Evolutionary conservation across 805 yeast species (phyloP).

Genomic region (Teunomyces stri): DNA sequence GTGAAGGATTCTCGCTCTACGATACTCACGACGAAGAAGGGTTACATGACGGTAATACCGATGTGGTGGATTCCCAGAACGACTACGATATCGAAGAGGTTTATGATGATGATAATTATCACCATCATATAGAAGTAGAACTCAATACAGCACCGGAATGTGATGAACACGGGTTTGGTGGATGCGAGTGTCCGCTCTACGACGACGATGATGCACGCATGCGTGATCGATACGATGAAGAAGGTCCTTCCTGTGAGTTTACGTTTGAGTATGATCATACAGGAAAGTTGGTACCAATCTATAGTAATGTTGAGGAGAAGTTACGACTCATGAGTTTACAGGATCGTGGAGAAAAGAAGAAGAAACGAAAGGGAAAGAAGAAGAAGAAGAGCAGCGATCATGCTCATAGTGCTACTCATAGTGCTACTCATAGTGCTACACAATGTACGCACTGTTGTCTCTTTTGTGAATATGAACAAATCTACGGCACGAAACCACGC

Average conservation of each 20-base stretch:
- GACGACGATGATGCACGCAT: conserved; percentile 7
- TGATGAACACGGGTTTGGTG: conserved; percentile 23
- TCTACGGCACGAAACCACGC: conserved; percentile 49
- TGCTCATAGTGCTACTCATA: too few relatives aligned
- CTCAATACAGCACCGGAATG: conserved; percentile 35
- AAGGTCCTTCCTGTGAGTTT: conserved; percentile 44
- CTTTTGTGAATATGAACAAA: conserved; percentile 52
- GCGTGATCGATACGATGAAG: conserved; percentile 13
- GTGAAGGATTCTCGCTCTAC: conserved; percentile 30
- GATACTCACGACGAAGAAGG: conserved; percentile 42
- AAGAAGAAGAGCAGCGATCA: conserved; percentile 18
- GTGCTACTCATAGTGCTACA: too few relatives aligned
- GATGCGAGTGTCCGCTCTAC: conserved; percentile 26
- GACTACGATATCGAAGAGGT: conserved; percentile 41
- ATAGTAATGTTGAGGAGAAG: conserved; percentile 38
- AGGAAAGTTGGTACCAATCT: conserved; percentile 41
- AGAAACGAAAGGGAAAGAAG: conserved; percentile 14
- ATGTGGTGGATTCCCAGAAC: conserved; percentile 24
- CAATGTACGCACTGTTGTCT: conserved; percentile 33
- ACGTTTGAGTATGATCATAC: conserved; percentile 43
- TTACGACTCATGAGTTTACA: conserved; percentile 32
- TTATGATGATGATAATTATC: conserved; percentile 25
- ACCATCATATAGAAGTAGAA: conserved; percentile 43
- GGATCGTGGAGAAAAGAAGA: conserved; percentile 9
- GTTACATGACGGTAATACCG: conserved; percentile 32